Percentiles rank a stretch among this genome's conserved stretches.
Conservation (phyloP, 2,329 filamentous ascomycete species). For the Trichoderma sp. region DNA sequence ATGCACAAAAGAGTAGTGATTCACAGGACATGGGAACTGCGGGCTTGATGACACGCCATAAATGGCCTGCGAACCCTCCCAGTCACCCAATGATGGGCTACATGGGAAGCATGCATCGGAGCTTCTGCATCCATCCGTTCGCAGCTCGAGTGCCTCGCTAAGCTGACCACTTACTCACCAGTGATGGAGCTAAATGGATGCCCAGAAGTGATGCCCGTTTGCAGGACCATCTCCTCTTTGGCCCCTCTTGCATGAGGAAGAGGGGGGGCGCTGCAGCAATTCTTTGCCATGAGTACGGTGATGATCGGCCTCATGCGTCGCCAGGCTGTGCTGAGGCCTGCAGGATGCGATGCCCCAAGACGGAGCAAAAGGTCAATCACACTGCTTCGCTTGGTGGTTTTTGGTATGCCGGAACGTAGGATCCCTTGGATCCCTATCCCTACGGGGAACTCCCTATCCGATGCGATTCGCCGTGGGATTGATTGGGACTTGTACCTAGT, state of each 20-base stretch:
- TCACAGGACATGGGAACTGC: background rate
- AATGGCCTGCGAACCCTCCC: background rate
- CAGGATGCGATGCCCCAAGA: constrained; percentile 10
- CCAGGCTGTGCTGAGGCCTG: constrained; percentile 18
- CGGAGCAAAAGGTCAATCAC: background rate
- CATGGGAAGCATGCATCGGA: constrained; percentile 8
- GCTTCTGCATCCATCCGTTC: constrained; percentile 21
- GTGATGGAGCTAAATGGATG: background rate
- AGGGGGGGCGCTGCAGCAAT: constrained; percentile 15
- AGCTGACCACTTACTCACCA: constrained; percentile 7
- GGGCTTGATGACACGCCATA: constrained; percentile 9
- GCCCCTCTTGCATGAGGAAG: constrained; percentile 18
- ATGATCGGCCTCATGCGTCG: constrained; percentile 30
- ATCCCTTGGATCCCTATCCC: background rate
- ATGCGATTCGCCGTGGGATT: constrained; percentile 23
- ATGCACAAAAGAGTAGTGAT: background rate
- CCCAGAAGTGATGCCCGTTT: background rate
- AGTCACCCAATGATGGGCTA: constrained; percentile 11
- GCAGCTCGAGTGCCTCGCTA: constrained; percentile 23
- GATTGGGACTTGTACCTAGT: background rate
- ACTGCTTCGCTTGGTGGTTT: background rate
- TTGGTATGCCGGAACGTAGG: constrained; percentile 17
- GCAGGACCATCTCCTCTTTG: constrained; percentile 1
- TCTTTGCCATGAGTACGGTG: constrained; percentile 18
- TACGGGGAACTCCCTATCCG: constrained; percentile 22